These are phyloP conservation scores for Penicillium goetzii DNA, from an alignment of 495 filamentous ascomycete species.

Conservation along the genomic window DNA sequence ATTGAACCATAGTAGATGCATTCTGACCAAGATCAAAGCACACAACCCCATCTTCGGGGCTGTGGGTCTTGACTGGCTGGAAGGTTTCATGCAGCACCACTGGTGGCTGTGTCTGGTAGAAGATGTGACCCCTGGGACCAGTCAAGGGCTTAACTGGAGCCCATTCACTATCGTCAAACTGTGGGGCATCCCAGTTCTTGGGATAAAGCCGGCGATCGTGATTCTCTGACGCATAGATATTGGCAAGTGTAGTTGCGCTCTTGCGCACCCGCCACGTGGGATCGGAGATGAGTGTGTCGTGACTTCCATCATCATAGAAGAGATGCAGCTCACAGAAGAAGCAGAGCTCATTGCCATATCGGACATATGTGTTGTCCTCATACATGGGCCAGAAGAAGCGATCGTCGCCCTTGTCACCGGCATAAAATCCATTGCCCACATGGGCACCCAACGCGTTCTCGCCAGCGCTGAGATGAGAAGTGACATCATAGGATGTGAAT, in stretches of 20 bases:
- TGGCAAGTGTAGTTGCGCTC: slow-evolving; percentile 34
- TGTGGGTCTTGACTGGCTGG: slow-evolving; percentile 22
- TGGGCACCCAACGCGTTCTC: slow-evolving; percentile 34
- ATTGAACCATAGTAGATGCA: slow-evolving; percentile 28
- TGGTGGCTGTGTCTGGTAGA: slow-evolving; percentile 34
- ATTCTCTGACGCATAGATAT: slow-evolving; percentile 36
- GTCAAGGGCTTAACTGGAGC: slow-evolving; percentile 30
- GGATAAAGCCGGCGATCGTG: slow-evolving; percentile 35
- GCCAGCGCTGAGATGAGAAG: slow-evolving; percentile 16
- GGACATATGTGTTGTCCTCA: slow-evolving; percentile 38
- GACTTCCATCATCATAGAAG: slow-evolving; percentile 28
- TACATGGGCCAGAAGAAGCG: slow-evolving; percentile 42
- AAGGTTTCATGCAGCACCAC: slow-evolving; percentile 35
- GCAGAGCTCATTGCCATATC: slow-evolving; percentile 38
- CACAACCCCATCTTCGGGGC: slow-evolving; percentile 19
- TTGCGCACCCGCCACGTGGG: slow-evolving; percentile 31
- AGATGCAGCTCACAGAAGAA: slow-evolving; percentile 37
- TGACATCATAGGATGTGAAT: slow-evolving; percentile 35
- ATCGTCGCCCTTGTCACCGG: slow-evolving; percentile 34
- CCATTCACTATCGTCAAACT: slow-evolving; percentile 27
- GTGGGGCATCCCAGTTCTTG: slow-evolving; percentile 24
- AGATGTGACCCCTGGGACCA: slow-evolving; percentile 31
- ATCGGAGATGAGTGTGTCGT: slow-evolving; percentile 32
- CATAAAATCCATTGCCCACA: slow-evolving; percentile 38
- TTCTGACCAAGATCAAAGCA: slow-evolving; percentile 37